Conservation (phyloP, 1,284 basidiomycete species). For the Testicularia cyperi region DNA sequence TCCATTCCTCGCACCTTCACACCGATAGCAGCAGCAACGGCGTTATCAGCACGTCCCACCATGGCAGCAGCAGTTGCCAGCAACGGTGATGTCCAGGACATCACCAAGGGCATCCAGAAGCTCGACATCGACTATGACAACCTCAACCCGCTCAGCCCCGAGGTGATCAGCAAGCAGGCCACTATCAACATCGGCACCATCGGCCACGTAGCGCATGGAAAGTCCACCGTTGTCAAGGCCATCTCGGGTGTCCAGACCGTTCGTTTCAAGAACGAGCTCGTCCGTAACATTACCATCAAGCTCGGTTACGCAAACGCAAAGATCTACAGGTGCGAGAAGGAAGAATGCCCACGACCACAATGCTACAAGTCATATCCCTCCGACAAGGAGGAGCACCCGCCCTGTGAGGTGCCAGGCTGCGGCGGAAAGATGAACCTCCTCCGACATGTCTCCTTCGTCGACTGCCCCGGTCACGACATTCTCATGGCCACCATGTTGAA, state of each 20-base stretch:
- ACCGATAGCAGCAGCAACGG: not conserved
- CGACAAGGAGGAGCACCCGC: conserved; percentile 88
- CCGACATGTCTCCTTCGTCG: conserved; percentile 82
- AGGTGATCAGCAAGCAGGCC: conserved; percentile 97
- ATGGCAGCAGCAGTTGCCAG: conserved; percentile 41
- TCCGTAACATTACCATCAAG: conserved; percentile 96
- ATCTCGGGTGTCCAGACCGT: conserved; percentile 99
- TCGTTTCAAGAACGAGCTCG: conserved; percentile 90
- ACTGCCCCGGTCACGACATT: conserved; percentile 66
- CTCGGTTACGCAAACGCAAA: conserved; percentile 97
- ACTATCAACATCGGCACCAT: conserved; percentile 61
- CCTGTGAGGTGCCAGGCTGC: conserved; percentile 90
- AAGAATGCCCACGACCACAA: conserved; percentile 85
- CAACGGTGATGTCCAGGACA: conserved; percentile 25
- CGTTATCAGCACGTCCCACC: conserved; percentile 1
- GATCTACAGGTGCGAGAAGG: conserved; percentile 98
- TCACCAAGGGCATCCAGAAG: conserved; percentile 31
- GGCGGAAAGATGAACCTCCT: conserved; percentile 85
- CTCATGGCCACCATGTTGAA: conserved; percentile 99
- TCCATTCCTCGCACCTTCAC: too few species aligned
- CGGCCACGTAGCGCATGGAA: conserved; percentile 72
- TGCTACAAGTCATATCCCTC: conserved; percentile 92
- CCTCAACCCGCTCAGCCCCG: conserved; percentile 85
- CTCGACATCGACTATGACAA: conserved; percentile 54
- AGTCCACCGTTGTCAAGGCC: conserved; percentile 97